These are phyloP conservation scores for Inga laurina DNA, from an alignment of 306 rosid species.

Conservation along the genomic window DNA sequence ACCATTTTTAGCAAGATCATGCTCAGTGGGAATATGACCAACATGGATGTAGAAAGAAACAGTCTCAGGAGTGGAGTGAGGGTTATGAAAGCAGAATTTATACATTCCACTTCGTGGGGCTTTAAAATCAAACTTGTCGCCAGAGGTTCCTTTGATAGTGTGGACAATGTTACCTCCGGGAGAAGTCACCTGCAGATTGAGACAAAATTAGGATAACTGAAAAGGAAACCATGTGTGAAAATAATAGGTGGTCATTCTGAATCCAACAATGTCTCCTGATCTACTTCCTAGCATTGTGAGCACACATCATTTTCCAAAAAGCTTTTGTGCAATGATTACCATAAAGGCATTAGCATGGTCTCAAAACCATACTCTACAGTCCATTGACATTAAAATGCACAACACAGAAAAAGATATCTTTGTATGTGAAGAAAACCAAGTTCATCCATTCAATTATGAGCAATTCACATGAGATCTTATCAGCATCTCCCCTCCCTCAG, in stretches of 20 bases:
- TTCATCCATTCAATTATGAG: slow-evolving; percentile 12
- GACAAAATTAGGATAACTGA: slow-evolving; percentile 32
- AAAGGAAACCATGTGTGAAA: slow-evolving; percentile 17
- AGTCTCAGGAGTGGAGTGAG: slow-evolving; percentile 95
- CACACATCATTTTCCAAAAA: slow-evolving; percentile 4
- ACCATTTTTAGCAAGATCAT: slow-evolving; percentile 95
- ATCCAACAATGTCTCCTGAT: slow-evolving; percentile 6
- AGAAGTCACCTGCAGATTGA: slow-evolving; percentile 73
- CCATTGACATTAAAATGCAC: slow-evolving; percentile 11
- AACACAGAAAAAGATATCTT: neutral
- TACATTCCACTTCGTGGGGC: slow-evolving; percentile 94
- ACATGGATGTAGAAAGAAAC: slow-evolving; percentile 97
- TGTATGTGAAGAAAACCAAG: slow-evolving; percentile 12
- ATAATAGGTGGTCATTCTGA: slow-evolving; percentile 4
- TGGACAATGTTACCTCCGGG: slow-evolving; percentile 76
- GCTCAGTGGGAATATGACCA: slow-evolving; percentile 96
- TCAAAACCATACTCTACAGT: slow-evolving; percentile 11
- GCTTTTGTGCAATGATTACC: neutral
- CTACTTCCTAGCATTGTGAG: slow-evolving; percentile 15
- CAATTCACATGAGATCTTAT: neutral
- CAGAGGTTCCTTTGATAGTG: slow-evolving; percentile 79
- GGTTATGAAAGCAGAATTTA: slow-evolving; percentile 92
- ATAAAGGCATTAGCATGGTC: slow-evolving; percentile 18
- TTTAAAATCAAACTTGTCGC: slow-evolving; percentile 85
- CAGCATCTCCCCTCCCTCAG: neutral